Percentiles rank a stretch among this genome's conserved stretches.
These are phyloP conservation scores for Chrysochromulina parva DNA, from an alignment of 78 protist genomes.

Conservation along the genomic window DNA sequence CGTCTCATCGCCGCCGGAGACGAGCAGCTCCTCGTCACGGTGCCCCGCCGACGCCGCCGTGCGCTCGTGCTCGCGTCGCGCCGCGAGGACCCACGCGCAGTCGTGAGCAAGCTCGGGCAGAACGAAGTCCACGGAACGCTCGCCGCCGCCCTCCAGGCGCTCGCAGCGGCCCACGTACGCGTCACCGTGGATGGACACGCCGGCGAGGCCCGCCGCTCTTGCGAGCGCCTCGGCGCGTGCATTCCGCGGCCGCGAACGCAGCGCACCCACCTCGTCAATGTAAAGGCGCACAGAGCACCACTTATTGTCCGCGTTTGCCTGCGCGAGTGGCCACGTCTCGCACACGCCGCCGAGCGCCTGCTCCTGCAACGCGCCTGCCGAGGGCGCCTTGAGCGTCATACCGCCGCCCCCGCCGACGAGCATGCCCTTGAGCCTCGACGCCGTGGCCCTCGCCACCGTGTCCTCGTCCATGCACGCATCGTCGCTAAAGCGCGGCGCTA, in stretches of 20 bases:
- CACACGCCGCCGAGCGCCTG: constrained; percentile 4
- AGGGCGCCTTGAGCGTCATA: neutral
- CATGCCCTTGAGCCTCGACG: neutral
- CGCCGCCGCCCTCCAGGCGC: neutral
- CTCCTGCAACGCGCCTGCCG: neutral
- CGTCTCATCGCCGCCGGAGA: neutral
- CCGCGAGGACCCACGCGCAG: neutral
- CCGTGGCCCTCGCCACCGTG: neutral
- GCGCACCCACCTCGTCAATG: constrained; percentile 14
- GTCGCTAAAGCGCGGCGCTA: neutral
- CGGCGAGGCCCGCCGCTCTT: neutral
- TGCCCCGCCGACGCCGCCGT: neutral
- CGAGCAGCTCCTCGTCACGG: neutral
- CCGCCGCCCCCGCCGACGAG: neutral
- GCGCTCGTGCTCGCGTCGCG: neutral
- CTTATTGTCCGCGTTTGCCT: neutral
- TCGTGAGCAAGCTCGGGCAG: neutral
- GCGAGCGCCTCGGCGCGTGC: neutral
- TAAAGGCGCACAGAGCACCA: neutral
- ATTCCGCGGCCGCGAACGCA: neutral
- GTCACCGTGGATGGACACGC: constrained; percentile 11
- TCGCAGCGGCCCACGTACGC: neutral
- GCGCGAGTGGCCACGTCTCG: constrained; percentile 15
- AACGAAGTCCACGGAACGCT: neutral
- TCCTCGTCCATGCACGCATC: neutral